Base-by-base conservation (phyloP, 2,329 filamentous ascomycete species). In the Tolypocladium amazonense region DNA sequence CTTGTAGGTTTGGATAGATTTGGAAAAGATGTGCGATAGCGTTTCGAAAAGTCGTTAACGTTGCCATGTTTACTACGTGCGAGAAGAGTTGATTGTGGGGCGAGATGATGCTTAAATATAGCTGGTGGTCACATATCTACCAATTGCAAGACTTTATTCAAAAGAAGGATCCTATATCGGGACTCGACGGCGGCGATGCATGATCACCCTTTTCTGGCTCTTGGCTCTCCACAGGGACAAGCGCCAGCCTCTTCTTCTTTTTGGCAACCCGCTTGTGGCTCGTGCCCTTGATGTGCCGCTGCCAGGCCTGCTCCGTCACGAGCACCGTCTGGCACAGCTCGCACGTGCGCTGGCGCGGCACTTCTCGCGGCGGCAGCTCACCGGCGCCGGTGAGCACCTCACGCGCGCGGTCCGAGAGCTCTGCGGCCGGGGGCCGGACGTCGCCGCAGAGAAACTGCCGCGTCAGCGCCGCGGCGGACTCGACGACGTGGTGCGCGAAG, bases 261-360 rank as follows among this genome's bases (percentile, higher is more conserved):
- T 70, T 71, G 37, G 71, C 52, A 7, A 68, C 66, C 20, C 72
- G 64, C 6, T 70, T 69, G 58, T 78, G 76, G 20, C 69, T 65
- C 12, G 67, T 62, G 52, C 74, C 72, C 61, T 71, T 73, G 12
- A 76, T 60, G 58, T 78, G 76, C 60, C 72, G 69, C 45, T 70
- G 62, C 75, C 75, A 79, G 2, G 72, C 72, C 61, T 81, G 76
- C 63, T 86, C 82, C 3, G 81, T 84, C 58, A 86, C 70, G 5
- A 81, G 73, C 27, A 84, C 83, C 60, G 82, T 81, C 65, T 90
- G 76, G 69, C 94, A 99, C 0, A 86, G 65, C 3, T 90, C 85
- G 68, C 94, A 99, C 23, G 80, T 82, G 65, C 81, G 81, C 62
- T 85, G 84, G 38, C 71, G 73, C 0, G 81, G 79, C 4, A 76